phyloP scores from a whole-genome alignment of 2,329 filamentous ascomycete species.

The Talaromyces marneffei region DNA sequence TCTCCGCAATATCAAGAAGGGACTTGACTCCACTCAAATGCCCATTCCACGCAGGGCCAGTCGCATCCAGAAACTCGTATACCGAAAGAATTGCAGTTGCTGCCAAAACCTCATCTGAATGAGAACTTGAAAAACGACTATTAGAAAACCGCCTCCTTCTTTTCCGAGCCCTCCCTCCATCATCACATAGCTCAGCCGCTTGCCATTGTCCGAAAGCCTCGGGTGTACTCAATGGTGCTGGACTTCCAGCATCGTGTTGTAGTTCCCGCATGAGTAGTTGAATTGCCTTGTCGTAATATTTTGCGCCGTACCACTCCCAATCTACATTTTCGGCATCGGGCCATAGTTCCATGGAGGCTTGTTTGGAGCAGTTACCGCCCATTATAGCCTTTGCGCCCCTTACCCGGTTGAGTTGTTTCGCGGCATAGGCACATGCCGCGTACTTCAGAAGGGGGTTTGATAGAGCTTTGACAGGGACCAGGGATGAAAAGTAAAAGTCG shows the following conservation, averaged over 20 bases:
- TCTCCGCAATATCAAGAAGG: slow-evolving; percentile 47
- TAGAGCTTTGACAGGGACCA: slow-evolving; percentile 54
- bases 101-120: slow-evolving; percentile 56
- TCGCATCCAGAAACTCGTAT: slow-evolving; percentile 63
- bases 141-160: slow-evolving; percentile 38
- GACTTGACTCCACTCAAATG: slow-evolving; percentile 62
- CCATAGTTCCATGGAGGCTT: slow-evolving; percentile 51
- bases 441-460: slow-evolving; percentile 44
- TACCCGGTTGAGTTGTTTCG: slow-evolving; percentile 55
- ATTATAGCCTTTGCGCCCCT: slow-evolving; percentile 47
- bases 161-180: slow-evolving; percentile 40
- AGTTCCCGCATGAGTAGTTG: slow-evolving; percentile 48
- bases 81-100: slow-evolving; percentile 62
- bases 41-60: slow-evolving; percentile 56
- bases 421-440: slow-evolving; percentile 56
- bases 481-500: slow-evolving; percentile 55
- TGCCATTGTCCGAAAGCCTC: slow-evolving; percentile 35
- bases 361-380: slow-evolving; percentile 41
- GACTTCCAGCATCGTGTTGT: slow-evolving; percentile 32
- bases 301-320: slow-evolving; percentile 57
- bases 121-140: slow-evolving; percentile 37
- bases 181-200: slow-evolving; percentile 28
- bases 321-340: slow-evolving; percentile 46
- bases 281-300: slow-evolving; percentile 59
- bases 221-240: slow-evolving; percentile 28